These are phyloP conservation scores for Vaccinium vitisidaea DNA, from an alignment of 148 eudicot genomes.

Conservation along the genomic window DNA sequence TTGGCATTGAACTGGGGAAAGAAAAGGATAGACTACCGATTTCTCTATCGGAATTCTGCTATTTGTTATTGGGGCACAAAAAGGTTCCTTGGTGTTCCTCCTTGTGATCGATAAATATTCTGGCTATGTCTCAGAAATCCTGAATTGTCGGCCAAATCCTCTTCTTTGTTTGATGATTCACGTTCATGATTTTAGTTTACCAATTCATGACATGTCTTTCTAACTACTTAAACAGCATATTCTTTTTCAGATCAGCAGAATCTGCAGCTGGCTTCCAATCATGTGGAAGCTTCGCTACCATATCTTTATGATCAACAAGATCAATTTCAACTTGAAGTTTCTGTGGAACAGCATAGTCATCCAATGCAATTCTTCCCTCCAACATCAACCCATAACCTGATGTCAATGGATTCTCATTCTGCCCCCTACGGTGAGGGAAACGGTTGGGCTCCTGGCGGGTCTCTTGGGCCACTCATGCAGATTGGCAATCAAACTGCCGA, in stretches of 20 bases:
- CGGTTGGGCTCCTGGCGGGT: slow-evolving; percentile 25
- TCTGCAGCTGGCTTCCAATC: slow-evolving; percentile 27
- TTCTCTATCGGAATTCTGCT: no score
- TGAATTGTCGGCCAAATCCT: neutral
- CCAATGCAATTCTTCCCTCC: slow-evolving; percentile 26
- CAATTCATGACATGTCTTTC: neutral
- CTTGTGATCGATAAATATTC: neutral
- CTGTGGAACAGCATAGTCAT: slow-evolving; percentile 33
- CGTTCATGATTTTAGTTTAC: neutral
- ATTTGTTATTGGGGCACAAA: neutral
- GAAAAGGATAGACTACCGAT: no score
- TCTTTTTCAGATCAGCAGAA: slow-evolving; percentile 38
- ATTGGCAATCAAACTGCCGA: slow-evolving; percentile 15
- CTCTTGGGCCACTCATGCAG: slow-evolving; percentile 23
- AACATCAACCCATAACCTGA: slow-evolving; percentile 18
- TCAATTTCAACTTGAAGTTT: slow-evolving; percentile 31
- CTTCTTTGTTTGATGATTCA: neutral
- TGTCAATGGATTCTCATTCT: slow-evolving; percentile 21
- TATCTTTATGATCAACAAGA: slow-evolving; percentile 31
- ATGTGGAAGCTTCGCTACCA: slow-evolving; percentile 34
- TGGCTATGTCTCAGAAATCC: neutral
- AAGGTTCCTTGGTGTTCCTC: neutral
- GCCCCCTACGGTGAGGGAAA: slow-evolving; percentile 25
- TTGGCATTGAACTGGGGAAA: neutral
- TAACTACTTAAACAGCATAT: neutral